Percentiles rank a stretch among this genome's conserved stretches.
Evolutionary conservation across 768 basidiomycete species (phyloP).

Genomic region (Kwoniella botswanensis): DNA sequence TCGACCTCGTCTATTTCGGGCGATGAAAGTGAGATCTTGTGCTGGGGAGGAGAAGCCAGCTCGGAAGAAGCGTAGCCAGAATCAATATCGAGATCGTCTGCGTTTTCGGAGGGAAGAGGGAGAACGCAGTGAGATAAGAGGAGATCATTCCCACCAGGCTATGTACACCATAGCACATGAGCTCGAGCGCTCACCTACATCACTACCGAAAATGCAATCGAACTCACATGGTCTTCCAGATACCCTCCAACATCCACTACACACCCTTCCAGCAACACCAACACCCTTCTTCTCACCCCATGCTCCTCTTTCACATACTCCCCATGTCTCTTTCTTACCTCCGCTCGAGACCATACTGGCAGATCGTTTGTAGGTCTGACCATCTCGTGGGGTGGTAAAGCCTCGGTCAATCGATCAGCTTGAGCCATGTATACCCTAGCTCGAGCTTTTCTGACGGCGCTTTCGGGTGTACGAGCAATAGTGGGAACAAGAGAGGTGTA

Average conservation of each 20-base stretch:
- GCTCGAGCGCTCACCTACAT: background rate
- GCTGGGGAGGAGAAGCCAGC: slow-evolving; percentile 1
- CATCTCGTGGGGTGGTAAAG: slow-evolving; percentile 33
- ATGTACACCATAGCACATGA: slow-evolving; percentile 10
- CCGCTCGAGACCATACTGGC: slow-evolving; percentile 45
- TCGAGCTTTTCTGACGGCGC: slow-evolving; percentile 49
- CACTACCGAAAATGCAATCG: background rate
- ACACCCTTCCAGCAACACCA: slow-evolving; percentile 68
- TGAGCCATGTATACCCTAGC: slow-evolving; percentile 50
- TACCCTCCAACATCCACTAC: slow-evolving; percentile 70
- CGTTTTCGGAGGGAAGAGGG: slow-evolving; percentile 26
- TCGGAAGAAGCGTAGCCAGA: slow-evolving; percentile 43
- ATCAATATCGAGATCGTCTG: slow-evolving; percentile 26
- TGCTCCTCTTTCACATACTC: slow-evolving; percentile 38
- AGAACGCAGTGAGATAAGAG: slow-evolving; percentile 64
- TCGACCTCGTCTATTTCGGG: slow-evolving; percentile 16
- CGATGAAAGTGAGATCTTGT: background rate
- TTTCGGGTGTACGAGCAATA: slow-evolving; percentile 48
- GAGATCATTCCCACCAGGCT: slow-evolving; percentile 71
- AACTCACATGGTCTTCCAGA: slow-evolving; percentile 70
- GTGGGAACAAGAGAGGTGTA: slow-evolving; percentile 54
- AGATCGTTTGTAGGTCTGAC: slow-evolving; percentile 33
- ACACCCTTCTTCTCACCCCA: slow-evolving; percentile 36
- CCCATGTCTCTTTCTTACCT: slow-evolving; percentile 41
- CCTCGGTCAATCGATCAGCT: slow-evolving; percentile 42